A percentile compares a stretch with the other conserved stretches of the same genome.
These are phyloP conservation scores for Daedalea quercina DNA, from an alignment of 768 basidiomycete genomes.

Conservation along the genomic window DNA sequence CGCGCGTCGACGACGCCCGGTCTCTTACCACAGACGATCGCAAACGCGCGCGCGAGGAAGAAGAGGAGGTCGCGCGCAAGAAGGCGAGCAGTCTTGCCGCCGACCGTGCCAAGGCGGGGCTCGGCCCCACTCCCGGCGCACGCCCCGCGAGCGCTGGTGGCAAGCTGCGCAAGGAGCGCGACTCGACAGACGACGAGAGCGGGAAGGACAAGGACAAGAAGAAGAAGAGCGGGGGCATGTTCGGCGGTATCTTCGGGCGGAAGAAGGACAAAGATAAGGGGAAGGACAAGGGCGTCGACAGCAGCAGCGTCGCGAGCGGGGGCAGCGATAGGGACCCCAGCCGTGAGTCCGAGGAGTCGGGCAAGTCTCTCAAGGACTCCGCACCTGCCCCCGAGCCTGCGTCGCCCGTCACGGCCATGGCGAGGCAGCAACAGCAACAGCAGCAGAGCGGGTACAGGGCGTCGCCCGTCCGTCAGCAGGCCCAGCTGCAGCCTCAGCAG, in stretches of 20 bases:
- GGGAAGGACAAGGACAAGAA: constrained; percentile 43
- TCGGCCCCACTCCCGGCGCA: constrained; percentile 1
- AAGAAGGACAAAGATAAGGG: constrained; percentile 66
- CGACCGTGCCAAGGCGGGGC: constrained; percentile 6
- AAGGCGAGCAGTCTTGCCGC: constrained; percentile 29
- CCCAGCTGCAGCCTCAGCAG: constrained; percentile 17
- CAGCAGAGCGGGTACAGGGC: constrained; percentile 17
- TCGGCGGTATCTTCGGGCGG: constrained; percentile 70
- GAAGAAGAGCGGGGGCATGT: constrained; percentile 69
- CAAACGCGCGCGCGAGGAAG: constrained; percentile 46
- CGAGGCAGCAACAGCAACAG: constrained; percentile 56
- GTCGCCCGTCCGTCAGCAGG: constrained; percentile 5
- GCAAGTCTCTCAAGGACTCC: constrained; percentile 39
- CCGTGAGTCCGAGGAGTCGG: constrained; percentile 59
- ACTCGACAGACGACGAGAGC: constrained; percentile 33
- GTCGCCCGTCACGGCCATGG: constrained; percentile 46
- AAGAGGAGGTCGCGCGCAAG: constrained; percentile 38
- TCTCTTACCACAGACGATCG: constrained; percentile 38
- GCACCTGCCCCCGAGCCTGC: constrained; percentile 19
- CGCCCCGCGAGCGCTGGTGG: constrained; percentile 10
- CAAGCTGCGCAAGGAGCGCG: constrained; percentile 41
- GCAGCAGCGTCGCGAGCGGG: constrained; percentile 45
- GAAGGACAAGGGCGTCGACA: constrained; percentile 52
- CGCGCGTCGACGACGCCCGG: constrained; percentile 42
- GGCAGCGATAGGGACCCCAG: constrained; percentile 24